A percentile compares a stretch with the other conserved stretches of the same genome.
Conservation (phyloP, 352 stramenopile species). For the Globisporangium polare region DNA sequence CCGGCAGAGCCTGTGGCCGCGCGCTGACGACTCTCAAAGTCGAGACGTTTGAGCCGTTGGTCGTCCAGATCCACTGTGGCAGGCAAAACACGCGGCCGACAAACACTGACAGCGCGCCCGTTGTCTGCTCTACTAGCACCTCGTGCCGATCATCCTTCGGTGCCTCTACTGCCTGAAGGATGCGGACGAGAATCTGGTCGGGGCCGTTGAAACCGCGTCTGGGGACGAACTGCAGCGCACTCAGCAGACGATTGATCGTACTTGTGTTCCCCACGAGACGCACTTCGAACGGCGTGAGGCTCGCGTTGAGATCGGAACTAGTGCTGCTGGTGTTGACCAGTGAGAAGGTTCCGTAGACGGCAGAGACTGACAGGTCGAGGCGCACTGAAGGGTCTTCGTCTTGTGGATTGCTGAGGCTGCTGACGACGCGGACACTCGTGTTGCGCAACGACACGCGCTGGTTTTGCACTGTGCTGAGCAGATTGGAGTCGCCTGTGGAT, state of each 20-base stretch:
- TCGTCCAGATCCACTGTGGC: slow-evolving; percentile 22
- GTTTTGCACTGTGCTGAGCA: not conserved
- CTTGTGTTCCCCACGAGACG: slow-evolving; percentile 1
- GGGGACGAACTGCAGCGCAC: slow-evolving; percentile 24
- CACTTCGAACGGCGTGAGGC: slow-evolving; percentile 4
- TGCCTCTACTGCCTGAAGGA: slow-evolving; percentile 6
- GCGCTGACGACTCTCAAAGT: slow-evolving; percentile 3
- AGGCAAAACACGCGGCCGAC: slow-evolving; percentile 25
- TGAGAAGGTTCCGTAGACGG: slow-evolving; percentile 7
- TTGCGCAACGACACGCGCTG: slow-evolving; percentile 4
- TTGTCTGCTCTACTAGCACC: slow-evolving; percentile 6
- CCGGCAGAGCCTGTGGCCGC: slow-evolving; percentile 1
- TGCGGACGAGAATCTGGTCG: slow-evolving; percentile 34
- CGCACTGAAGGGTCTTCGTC: not conserved
- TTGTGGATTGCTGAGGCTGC: not conserved
- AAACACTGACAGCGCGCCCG: slow-evolving; percentile 29
- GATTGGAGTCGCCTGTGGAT: slow-evolving; percentile 1
- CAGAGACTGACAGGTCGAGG: slow-evolving; percentile 11
- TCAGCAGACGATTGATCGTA: slow-evolving; percentile 14
- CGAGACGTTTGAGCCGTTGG: slow-evolving; percentile 13
- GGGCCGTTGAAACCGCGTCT: slow-evolving; percentile 30
- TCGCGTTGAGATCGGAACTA: not conserved
- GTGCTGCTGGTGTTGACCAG: not conserved
- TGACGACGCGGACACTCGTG: slow-evolving; percentile 5
- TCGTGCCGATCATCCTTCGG: not conserved